A percentile compares a stretch with the other conserved stretches of the same genome.
Conservation (phyloP, 352 stramenopile species). For the Pythium sp. region DNA sequence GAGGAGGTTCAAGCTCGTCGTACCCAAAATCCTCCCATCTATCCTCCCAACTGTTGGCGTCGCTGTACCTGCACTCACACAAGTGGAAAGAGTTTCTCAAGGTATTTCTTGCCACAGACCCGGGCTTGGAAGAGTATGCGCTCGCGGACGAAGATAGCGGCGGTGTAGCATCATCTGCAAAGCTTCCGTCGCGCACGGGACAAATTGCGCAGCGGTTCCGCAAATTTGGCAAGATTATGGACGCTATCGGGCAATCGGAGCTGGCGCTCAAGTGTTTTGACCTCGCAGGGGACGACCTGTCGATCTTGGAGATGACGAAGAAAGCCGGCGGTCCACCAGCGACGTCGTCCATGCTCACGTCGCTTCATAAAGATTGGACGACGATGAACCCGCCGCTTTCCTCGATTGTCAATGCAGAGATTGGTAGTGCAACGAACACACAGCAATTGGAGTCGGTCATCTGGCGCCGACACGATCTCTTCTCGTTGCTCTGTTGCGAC, state of each 20-base stretch:
- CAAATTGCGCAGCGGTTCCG: slow-evolving; percentile 33
- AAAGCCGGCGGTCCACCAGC: slow-evolving; percentile 20
- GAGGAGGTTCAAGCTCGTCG: slow-evolving; percentile 17
- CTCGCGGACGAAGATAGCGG: slow-evolving; percentile 37
- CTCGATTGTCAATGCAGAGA: slow-evolving; percentile 33
- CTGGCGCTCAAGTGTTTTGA: slow-evolving; percentile 65
- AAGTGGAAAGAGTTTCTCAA: slow-evolving; percentile 58
- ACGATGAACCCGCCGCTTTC: slow-evolving; percentile 53
- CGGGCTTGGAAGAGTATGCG: slow-evolving; percentile 70
- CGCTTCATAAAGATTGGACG: slow-evolving; percentile 51
- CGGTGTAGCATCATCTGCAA: slow-evolving; percentile 27
- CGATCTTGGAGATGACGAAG: slow-evolving; percentile 46
- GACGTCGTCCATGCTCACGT: slow-evolving; percentile 26
- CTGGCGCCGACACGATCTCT: slow-evolving; percentile 43
- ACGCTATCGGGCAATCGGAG: slow-evolving; percentile 47
- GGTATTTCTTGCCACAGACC: slow-evolving; percentile 45
- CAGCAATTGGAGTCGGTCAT: slow-evolving; percentile 17
- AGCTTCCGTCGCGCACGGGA: slow-evolving; percentile 60
- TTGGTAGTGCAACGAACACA: neutral
- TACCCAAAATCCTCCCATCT: slow-evolving; percentile 44
- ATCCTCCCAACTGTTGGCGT: slow-evolving; percentile 35
- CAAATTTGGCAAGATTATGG: slow-evolving; percentile 43
- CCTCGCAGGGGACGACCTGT: slow-evolving; percentile 64
- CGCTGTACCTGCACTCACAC: slow-evolving; percentile 50
- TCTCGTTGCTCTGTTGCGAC: slow-evolving; percentile 68